Base-by-base conservation (phyloP, 2,329 filamentous ascomycete species). In the Colletotrichum sansevieriae region DNA sequence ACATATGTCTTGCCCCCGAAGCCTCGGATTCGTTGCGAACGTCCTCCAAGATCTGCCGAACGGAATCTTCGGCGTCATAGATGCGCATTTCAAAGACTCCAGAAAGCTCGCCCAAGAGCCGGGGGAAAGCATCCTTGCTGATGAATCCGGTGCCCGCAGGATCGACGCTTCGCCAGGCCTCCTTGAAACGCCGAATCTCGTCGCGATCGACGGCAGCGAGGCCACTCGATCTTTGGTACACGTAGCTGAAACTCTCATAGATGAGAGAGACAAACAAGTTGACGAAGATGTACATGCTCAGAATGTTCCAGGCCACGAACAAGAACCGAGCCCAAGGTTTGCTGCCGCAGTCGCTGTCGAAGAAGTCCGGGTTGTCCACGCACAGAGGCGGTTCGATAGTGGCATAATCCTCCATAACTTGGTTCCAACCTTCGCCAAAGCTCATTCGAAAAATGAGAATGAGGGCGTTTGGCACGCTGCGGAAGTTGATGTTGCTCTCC, bases 211-310 rank as follows among this genome's bases (percentile, higher is more conserved):
- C 91, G 70, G 92, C 91, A 6, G 92, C 94, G 74, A 98, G 87
- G n/a, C 94, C 94, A 75, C 93, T 97, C 70, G 95, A 98, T 71
- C 94, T 90, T 82, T 99, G 97, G 78, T 98, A 99, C 71, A 99
- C 96, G 76, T 99, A 99, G 78, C 94, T 97, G 85, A 99, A 99
- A 81, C 95, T 98, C 83, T 99, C 96, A 82, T 97, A 99, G 74
- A 99, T 99, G 78, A 99, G 90, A 56, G 96, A 99, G 68, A 99
- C 95, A 79, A 99, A 99, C 77, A 99, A 83, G 76, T 95, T 98
- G 76, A 98, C 95, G 76, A 99, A 99, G 75, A 99, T 97, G 82
- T 99, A 99, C 96, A 99, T 99, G 92, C 95, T 98, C 80, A 99
- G 87, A 75, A 99, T 95, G 83, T 99, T 99, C 96, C 96, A 99